Percentiles rank a stretch among this genome's conserved stretches.
Conservation (phyloP, 2,329 filamentous ascomycete genomes). For the Leptodontidium sp. region DNA sequence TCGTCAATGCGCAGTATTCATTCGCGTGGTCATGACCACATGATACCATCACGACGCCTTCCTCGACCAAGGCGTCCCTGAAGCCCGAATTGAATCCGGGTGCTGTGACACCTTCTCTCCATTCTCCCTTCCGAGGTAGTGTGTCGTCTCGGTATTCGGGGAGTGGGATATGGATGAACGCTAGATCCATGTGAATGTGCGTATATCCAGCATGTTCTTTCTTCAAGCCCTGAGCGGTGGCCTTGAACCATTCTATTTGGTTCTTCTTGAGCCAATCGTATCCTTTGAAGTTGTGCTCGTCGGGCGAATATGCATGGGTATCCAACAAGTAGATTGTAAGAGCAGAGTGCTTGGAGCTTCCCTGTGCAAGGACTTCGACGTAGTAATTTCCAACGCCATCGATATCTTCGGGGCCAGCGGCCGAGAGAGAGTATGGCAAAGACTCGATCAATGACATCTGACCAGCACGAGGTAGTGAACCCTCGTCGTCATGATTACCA, state of each 20-base stretch:
- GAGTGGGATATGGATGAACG: slow-evolving; percentile 96
- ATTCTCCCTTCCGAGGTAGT: slow-evolving; percentile 72
- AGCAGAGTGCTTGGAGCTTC: slow-evolving; percentile 83
- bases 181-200: slow-evolving; percentile 92
- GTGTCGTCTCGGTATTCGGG: slow-evolving; percentile 80
- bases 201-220: slow-evolving; percentile 84
- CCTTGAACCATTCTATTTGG: slow-evolving; percentile 94
- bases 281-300: slow-evolving; percentile 86
- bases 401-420: slow-evolving; percentile 81
- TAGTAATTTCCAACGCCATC: slow-evolving; percentile 96
- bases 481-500: slow-evolving; percentile 96
- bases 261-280: slow-evolving; percentile 97
- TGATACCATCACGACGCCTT: slow-evolving; percentile 86
- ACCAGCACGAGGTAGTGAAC: slow-evolving; percentile 73
- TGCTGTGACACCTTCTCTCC: slow-evolving; percentile 85
- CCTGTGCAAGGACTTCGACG: slow-evolving; percentile 85
- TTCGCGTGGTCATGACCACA: slow-evolving; percentile 98
- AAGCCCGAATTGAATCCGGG: slow-evolving; percentile 93
- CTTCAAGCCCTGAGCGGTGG: slow-evolving; percentile 77
- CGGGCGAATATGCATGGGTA: slow-evolving; percentile 89
- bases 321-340: slow-evolving; percentile 95
- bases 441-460: slow-evolving; percentile 89
- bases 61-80: slow-evolving; percentile 84
- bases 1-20: slow-evolving; percentile 85
- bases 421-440: slow-evolving; percentile 89